Conservation (phyloP, 805 yeast species). For the Candida boidinii region DNA sequence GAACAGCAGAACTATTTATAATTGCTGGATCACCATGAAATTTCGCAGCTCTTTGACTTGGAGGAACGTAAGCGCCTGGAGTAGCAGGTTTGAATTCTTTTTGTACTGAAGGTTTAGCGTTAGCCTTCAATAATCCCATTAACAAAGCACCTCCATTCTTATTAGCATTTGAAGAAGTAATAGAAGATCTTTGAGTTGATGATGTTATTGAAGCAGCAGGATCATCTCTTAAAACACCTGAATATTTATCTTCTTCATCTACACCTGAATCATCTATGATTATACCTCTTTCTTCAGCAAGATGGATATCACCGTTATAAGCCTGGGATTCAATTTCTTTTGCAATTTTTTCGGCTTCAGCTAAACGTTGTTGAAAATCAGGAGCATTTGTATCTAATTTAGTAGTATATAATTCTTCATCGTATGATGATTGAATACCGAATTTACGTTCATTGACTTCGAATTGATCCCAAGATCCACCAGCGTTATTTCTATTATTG, state of each 20-base stretch:
- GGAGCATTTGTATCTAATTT: conserved; percentile 62
- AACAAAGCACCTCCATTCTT: conserved; percentile 14
- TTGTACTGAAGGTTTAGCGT: conserved; percentile 8
- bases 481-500: conserved; percentile 8
- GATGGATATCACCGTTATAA: conserved; percentile 60
- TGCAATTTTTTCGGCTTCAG: conserved; percentile 72
- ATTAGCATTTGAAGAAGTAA: background rate
- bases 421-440: conserved; percentile 77
- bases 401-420: conserved; percentile 85
- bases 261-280: conserved; percentile 72
- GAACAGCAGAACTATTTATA: conserved; percentile 40
- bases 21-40: conserved; percentile 61
- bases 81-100: conserved; percentile 15
- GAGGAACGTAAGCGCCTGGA: conserved; percentile 44
- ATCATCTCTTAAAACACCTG: conserved; percentile 75
- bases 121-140: conserved; percentile 19
- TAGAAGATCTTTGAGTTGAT: background rate
- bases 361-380: conserved; percentile 55
- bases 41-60: conserved; percentile 44
- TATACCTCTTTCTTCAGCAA: conserved; percentile 88
- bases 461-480: conserved; percentile 81
- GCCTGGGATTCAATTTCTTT: conserved; percentile 70
- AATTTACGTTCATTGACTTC: conserved; percentile 83
- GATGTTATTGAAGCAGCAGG: too few species aligned
- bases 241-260: conserved; percentile 94